A percentile compares a stretch with the other conserved stretches of the same genome.
Evolutionary conservation across 345 rosid species (phyloP).

Genomic region (Geranium brycei): DNA sequence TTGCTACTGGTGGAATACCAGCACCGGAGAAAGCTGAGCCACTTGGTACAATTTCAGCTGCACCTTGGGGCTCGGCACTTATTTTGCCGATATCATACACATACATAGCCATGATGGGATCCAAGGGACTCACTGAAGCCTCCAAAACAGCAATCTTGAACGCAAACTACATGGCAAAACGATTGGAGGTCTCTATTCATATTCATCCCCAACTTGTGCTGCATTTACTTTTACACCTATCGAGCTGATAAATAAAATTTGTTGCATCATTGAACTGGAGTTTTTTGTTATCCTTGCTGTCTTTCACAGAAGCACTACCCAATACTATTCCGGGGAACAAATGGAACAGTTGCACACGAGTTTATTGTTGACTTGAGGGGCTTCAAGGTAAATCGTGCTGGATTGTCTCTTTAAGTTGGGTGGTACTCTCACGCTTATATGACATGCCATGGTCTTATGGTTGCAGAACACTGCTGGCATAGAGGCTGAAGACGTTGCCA

Average conservation of each 20-base stretch:
- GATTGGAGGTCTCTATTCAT: conserved; percentile 53
- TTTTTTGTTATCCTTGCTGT: conserved; percentile 1
- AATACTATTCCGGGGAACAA: conserved; percentile 83
- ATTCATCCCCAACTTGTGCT: neutral
- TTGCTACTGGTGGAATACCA: conserved; percentile 80
- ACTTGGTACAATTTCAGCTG: conserved; percentile 84
- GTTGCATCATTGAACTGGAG: neutral
- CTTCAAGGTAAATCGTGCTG: conserved; percentile 52
- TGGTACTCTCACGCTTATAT: neutral
- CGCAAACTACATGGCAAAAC: conserved; percentile 99
- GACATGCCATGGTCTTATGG: neutral
- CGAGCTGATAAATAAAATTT: neutral
- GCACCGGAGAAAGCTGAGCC: conserved; percentile 58
- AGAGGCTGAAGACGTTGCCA: conserved; percentile 97
- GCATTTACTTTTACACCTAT: neutral
- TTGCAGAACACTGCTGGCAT: conserved; percentile 72
- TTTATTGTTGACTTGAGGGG: conserved; percentile 85
- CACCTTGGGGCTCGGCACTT: conserved; percentile 99
- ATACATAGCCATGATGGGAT: conserved; percentile 98
- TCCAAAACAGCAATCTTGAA: conserved; percentile 89
- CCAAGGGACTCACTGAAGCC: conserved; percentile 92
- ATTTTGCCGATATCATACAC: conserved; percentile 90
- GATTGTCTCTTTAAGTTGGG: neutral
- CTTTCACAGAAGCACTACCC: conserved; percentile 61
- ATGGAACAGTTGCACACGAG: conserved; percentile 92